These are phyloP conservation scores for Luffa acutangula DNA, from an alignment of 306 rosid genomes.

Conservation along the genomic window DNA sequence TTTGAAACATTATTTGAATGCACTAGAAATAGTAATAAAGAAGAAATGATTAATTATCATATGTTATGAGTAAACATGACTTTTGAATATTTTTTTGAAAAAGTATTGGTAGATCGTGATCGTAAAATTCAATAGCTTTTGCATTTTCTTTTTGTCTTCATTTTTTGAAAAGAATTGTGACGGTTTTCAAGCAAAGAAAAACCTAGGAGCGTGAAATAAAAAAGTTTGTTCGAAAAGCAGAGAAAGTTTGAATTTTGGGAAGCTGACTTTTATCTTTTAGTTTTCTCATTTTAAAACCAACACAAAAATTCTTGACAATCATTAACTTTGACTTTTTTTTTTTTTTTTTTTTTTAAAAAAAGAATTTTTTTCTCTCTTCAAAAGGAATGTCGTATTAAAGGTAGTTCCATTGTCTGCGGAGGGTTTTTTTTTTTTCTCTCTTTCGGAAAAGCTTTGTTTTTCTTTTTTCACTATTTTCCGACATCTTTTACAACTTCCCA, in stretches of 20 bases:
- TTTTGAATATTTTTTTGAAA: too few relatives aligned
- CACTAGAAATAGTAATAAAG: background rate
- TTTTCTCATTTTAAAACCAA: background rate
- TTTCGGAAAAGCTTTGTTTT: too few relatives aligned
- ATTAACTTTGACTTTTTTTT: background rate
- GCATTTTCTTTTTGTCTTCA: background rate
- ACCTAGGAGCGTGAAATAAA: background rate
- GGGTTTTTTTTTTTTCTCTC: too few relatives aligned
- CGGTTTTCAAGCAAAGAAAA: background rate
- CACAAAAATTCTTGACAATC: background rate
- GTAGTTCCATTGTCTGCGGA: background rate
- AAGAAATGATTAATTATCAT: background rate
- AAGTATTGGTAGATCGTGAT: background rate
- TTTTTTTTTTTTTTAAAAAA: too few relatives aligned
- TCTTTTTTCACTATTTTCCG: background rate
- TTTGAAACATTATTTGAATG: too few relatives aligned
- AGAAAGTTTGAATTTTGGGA: background rate
- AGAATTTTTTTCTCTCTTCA: background rate
- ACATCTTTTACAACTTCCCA: background rate
- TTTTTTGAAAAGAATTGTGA: background rate
- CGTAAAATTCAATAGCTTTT: background rate
- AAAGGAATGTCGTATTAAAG: background rate
- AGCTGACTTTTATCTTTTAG: background rate
- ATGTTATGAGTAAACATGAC: background rate
- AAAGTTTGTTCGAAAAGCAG: background rate